These are phyloP conservation scores for Alternaria atra DNA, from an alignment of 2,329 filamentous ascomycete genomes.

Conservation along the genomic window DNA sequence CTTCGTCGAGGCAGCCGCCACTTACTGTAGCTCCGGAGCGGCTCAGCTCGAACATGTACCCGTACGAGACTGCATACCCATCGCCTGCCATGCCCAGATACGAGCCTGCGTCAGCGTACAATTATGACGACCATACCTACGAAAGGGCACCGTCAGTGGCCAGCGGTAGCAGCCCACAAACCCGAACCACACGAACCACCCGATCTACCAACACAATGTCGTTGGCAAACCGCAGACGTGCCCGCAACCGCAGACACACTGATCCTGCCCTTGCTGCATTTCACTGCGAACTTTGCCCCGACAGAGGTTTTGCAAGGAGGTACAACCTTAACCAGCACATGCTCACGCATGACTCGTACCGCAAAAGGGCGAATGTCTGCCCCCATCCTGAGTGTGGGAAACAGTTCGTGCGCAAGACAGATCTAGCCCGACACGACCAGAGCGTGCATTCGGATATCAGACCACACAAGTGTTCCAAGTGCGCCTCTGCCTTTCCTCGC, in stretches of 20 bases:
- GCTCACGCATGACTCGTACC: conserved; percentile 80
- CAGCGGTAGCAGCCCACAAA: conserved; percentile 23
- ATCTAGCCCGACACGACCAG: conserved; percentile 68
- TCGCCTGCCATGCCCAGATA: conserved; percentile 32
- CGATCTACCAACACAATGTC: conserved; percentile 5
- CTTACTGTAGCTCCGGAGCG: conserved; percentile 47
- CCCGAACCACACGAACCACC: conserved; percentile 7
- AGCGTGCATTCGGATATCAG: conserved; percentile 78
- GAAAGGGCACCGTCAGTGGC: conserved; percentile 22
- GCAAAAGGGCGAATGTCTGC: conserved; percentile 77
- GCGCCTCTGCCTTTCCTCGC: conserved; percentile 75
- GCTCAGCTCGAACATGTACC: conserved; percentile 31
- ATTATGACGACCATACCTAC: conserved; percentile 21
- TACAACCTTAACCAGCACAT: conserved; percentile 90
- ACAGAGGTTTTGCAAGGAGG: conserved; percentile 79
- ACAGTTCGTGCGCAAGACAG: conserved; percentile 83
- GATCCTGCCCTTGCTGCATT: conserved; percentile 57
- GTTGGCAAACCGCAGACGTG: conserved; percentile 12
- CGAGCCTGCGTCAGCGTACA: conserved; percentile 23
- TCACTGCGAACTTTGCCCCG: conserved; percentile 72
- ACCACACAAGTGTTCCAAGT: conserved; percentile 75
- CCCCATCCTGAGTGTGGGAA: conserved; percentile 71
- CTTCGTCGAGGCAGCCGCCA: conserved; percentile 27
- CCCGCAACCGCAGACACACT: conserved; percentile 29
- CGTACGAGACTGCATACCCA: conserved; percentile 38